These are phyloP conservation scores for Ambrosia artemisiifolia DNA, from an alignment of 129 eudicot genomes.

Conservation along the genomic window DNA sequence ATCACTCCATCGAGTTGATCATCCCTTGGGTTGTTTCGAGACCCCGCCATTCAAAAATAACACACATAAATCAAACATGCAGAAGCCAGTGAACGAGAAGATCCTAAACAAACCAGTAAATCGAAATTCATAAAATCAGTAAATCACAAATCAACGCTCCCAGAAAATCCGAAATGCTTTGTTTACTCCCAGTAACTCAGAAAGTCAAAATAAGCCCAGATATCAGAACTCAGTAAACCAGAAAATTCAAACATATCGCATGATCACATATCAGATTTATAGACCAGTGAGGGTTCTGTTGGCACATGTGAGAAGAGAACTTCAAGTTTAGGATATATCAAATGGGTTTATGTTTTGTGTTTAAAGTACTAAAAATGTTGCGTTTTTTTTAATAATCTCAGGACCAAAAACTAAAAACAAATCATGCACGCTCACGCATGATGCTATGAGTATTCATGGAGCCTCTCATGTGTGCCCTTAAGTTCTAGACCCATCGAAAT, in stretches of 20 bases:
- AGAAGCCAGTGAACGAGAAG: background rate
- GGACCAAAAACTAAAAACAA: background rate
- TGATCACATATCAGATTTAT: background rate
- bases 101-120: background rate
- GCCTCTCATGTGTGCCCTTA: background rate
- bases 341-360: background rate
- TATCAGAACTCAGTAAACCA: background rate
- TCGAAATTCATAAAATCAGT: background rate
- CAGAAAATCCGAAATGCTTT: background rate
- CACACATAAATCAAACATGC: background rate
- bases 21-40: too few species aligned
- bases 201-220: background rate
- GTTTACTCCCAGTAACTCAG: background rate
- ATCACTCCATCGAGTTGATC: too few species aligned
- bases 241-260: background rate
- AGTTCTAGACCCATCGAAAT: background rate
- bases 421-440: background rate
- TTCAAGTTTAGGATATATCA: background rate
- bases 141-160: background rate
- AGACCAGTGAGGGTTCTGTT: too few species aligned
- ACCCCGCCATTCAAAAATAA: too few species aligned
- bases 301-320: too few species aligned
- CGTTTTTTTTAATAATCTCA: background rate
- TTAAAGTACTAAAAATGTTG: background rate
- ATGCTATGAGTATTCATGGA: too few species aligned